Percentiles rank a stretch among this genome's conserved stretches.
phyloP scores from a whole-genome alignment of 2,329 filamentous ascomycete species.

The Aureobasidium sp. region DNA sequence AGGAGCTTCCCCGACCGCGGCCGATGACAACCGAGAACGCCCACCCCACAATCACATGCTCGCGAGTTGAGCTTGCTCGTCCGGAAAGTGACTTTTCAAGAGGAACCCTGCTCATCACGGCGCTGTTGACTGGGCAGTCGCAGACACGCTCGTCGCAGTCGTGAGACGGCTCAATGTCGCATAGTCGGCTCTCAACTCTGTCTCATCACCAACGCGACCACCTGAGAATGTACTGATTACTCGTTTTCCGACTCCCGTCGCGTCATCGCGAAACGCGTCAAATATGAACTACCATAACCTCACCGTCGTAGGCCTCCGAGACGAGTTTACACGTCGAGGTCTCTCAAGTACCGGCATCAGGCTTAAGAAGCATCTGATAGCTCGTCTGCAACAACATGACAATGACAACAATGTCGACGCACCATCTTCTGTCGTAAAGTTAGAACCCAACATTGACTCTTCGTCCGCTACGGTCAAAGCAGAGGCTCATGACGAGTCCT shows the following conservation, averaged over 20 bases:
- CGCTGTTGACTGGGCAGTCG: not conserved
- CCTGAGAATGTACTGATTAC: not conserved
- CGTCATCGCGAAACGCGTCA: not conserved
- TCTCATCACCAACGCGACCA: no score
- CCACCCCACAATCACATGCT: not conserved
- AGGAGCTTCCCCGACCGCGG: conserved; percentile 1
- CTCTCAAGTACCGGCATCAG: not conserved
- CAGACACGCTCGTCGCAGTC: not conserved
- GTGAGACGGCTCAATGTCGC: not conserved
- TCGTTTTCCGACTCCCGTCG: not conserved
- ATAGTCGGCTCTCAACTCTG: not conserved
- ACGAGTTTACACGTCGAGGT: not conserved
- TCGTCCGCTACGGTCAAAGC: not conserved
- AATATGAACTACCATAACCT: not conserved
- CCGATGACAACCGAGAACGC: not conserved
- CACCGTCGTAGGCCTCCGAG: not conserved
- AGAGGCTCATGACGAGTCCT: not conserved
- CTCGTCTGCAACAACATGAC: conserved; percentile 1
- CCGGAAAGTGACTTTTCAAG: not conserved
- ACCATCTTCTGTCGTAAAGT: not conserved
- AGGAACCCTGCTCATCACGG: not conserved
- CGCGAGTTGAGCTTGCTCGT: not conserved
- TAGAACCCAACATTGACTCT: not conserved
- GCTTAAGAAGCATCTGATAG: not conserved
- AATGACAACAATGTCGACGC: not conserved